Conservation (phyloP, 2,329 filamentous ascomycete genomes). For the Chaetomium globosum region DNA sequence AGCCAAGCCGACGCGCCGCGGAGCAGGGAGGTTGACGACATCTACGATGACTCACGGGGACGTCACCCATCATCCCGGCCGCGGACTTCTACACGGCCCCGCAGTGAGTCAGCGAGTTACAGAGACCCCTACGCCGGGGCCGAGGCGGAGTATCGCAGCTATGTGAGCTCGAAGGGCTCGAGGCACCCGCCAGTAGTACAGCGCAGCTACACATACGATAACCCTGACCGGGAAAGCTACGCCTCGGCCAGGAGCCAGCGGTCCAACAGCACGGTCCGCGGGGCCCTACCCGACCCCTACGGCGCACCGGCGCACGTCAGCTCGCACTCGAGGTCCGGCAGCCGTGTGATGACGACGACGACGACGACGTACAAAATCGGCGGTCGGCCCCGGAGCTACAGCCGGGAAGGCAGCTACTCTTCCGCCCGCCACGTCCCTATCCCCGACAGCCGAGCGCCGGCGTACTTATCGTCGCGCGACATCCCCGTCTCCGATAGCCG, state of each 20-base stretch:
- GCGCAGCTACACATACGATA: slow-evolving; percentile 41
- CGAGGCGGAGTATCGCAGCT: slow-evolving; percentile 50
- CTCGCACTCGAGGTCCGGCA: slow-evolving; percentile 41
- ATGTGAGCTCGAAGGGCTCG: slow-evolving; percentile 43
- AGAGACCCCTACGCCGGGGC: slow-evolving; percentile 44
- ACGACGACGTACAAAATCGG: slow-evolving; percentile 35
- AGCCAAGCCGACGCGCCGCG: slow-evolving; percentile 40
- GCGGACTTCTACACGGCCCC: slow-evolving; percentile 43
- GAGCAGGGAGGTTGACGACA: slow-evolving; percentile 43
- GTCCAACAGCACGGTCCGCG: slow-evolving; percentile 44
- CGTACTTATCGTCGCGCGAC: slow-evolving; percentile 21
- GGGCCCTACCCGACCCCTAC: slow-evolving; percentile 28
- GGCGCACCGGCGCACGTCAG: slow-evolving; percentile 37
- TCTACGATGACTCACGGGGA: slow-evolving; percentile 47
- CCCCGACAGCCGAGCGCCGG: slow-evolving; percentile 44
- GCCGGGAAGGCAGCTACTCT: slow-evolving; percentile 32
- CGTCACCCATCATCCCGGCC: slow-evolving; percentile 47
- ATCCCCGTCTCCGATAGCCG: slow-evolving; percentile 19
- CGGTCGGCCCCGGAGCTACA: slow-evolving; percentile 29
- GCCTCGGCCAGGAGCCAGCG: slow-evolving; percentile 49
- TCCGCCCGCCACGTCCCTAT: slow-evolving; percentile 37
- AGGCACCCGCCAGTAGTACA: slow-evolving; percentile 38
- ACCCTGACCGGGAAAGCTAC: slow-evolving; percentile 48
- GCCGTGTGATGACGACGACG: slow-evolving; percentile 37
- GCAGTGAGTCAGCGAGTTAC: slow-evolving; percentile 47